Conservation (phyloP, 139 green algal genomes). For the Pseudopediastrum boryanum region DNA sequence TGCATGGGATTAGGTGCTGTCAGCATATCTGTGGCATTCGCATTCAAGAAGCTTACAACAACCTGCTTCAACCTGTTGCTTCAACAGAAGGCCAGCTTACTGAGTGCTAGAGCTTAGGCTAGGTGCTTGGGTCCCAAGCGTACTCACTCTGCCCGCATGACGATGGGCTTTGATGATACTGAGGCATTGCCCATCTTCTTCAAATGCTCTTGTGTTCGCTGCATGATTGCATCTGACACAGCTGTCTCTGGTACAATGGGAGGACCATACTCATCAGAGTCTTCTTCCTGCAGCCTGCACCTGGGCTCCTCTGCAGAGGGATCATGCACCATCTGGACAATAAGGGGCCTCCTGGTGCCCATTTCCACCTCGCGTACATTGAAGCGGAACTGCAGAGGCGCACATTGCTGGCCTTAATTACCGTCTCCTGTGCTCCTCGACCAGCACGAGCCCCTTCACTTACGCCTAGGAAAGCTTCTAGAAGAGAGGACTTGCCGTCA, state of each 20-base stretch:
- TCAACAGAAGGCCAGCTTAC: no score
- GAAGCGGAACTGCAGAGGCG: constrained; percentile 79
- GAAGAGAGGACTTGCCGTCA: constrained; percentile 88
- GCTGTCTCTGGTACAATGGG: constrained; percentile 75
- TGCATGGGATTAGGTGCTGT: no score
- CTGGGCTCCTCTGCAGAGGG: constrained; percentile 59
- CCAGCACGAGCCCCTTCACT: neutral
- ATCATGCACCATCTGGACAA: constrained; percentile 92
- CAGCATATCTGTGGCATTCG: no score
- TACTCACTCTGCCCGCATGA: constrained; percentile 80
- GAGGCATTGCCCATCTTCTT: constrained; percentile 64
- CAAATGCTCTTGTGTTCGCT: constrained; percentile 85
- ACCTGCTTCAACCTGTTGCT: no score
- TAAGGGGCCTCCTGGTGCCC: constrained; percentile 93
- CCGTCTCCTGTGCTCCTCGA: neutral
- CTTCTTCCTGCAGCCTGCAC: constrained; percentile 88
- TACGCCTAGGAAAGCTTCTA: constrained; percentile 92
- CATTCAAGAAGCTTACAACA: no score
- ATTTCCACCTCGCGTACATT: constrained; percentile 92
- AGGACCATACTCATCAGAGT: constrained; percentile 56
- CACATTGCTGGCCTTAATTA: neutral
- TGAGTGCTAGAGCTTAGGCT: no score
- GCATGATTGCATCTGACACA: constrained; percentile 75
- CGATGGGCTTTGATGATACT: constrained; percentile 82
- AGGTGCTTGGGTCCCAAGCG: no score